These are phyloP conservation scores for Juglanconis juglandina DNA, from an alignment of 2,329 filamentous ascomycete genomes.

Conservation along the genomic window DNA sequence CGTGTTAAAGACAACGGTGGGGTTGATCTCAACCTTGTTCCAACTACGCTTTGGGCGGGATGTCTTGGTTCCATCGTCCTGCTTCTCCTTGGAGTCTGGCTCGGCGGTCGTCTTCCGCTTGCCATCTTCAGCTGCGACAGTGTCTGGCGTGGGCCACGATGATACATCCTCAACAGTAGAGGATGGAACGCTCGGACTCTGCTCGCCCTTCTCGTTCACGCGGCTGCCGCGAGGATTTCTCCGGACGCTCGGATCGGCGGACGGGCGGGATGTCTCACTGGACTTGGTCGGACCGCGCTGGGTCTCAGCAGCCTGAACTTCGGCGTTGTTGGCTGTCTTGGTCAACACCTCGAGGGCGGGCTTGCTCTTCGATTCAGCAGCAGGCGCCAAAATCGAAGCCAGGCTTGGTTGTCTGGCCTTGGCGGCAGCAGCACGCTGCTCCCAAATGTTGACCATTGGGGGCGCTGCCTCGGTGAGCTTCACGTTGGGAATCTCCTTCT, in stretches of 20 bases:
- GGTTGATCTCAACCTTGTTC: slow-evolving; percentile 65
- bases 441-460: slow-evolving; percentile 85
- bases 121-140: slow-evolving; percentile 64
- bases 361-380: slow-evolving; percentile 12
- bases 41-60: slow-evolving; percentile 76
- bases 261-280: slow-evolving; percentile 37
- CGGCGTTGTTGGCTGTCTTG: slow-evolving; percentile 11
- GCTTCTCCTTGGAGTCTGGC: slow-evolving; percentile 60
- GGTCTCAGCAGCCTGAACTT: slow-evolving; percentile 15
- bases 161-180: slow-evolving; percentile 73
- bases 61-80: slow-evolving; percentile 48
- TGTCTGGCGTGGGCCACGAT: slow-evolving; percentile 89
- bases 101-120: slow-evolving; percentile 70
- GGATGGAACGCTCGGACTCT: slow-evolving; percentile 29
- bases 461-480: slow-evolving; percentile 77
- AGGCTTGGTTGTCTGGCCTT: slow-evolving; percentile 41
- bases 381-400: slow-evolving; percentile 16
- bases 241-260: slow-evolving; percentile 39
- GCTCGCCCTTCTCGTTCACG: slow-evolving; percentile 41
- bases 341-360: slow-evolving; percentile 20
- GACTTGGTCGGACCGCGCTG: slow-evolving; percentile 21
- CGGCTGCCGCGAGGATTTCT: slow-evolving; percentile 43
- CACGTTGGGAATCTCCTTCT: slow-evolving; percentile 55
- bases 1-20: slow-evolving; percentile 82
- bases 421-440: slow-evolving; percentile 68